Evolutionary conservation across 1,139 yeast species (phyloP).

Genomic region (Blastobotrys petasosporus): DNA sequence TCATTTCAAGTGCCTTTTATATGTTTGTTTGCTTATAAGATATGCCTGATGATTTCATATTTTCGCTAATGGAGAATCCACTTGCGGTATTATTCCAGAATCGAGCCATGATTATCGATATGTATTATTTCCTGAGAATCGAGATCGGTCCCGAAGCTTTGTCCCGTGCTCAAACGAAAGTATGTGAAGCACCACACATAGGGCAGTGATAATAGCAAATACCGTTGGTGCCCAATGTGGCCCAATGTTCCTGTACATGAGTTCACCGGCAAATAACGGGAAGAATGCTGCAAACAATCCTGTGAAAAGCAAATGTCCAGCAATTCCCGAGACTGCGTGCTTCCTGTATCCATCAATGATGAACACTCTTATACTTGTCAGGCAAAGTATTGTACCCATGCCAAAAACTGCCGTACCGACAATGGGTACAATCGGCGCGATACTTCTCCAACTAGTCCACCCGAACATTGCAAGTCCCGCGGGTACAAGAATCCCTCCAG

Average conservation of each 20-base stretch:
- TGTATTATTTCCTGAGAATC: slow-evolving; percentile 4
- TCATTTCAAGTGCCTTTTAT: too few species aligned
- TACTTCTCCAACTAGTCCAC: slow-evolving; percentile 57
- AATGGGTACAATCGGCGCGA: slow-evolving; percentile 79
- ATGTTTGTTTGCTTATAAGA: too few species aligned
- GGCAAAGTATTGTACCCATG: slow-evolving; percentile 47
- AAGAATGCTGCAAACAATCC: slow-evolving; percentile 57
- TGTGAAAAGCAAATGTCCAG: slow-evolving; percentile 58
- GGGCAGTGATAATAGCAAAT: slow-evolving; percentile 34
- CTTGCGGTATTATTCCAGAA: too few species aligned
- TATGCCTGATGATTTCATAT: too few species aligned
- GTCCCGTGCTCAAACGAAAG: slow-evolving; percentile 5
- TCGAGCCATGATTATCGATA: too few species aligned
- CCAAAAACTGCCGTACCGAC: slow-evolving; percentile 58
- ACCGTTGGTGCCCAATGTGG: slow-evolving; percentile 54
- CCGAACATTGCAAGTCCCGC: slow-evolving; percentile 59
- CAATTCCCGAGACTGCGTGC: slow-evolving; percentile 60
- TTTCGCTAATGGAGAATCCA: too few species aligned
- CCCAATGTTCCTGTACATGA: slow-evolving; percentile 48
- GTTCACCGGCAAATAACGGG: slow-evolving; percentile 56
- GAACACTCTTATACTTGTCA: slow-evolving; percentile 44
- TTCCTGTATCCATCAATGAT: slow-evolving; percentile 48
- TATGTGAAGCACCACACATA: slow-evolving; percentile 19
- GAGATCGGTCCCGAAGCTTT: slow-evolving; percentile 5
- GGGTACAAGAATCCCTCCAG: slow-evolving; percentile 44